These are phyloP conservation scores for Mrakia hoshinonis DNA, from an alignment of 768 basidiomycete genomes.

Conservation along the genomic window DNA sequence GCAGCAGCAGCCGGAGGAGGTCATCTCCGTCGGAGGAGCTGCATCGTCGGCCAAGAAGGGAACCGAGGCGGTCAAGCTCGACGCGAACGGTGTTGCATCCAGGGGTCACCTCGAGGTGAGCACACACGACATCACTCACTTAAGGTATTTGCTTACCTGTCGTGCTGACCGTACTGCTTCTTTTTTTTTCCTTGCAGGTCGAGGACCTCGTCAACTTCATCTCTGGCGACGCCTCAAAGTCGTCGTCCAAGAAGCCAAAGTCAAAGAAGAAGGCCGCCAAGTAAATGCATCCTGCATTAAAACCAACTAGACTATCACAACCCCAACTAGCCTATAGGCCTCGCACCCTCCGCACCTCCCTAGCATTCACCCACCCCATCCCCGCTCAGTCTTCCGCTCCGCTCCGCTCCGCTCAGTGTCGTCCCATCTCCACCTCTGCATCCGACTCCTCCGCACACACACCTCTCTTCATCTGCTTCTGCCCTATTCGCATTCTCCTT, in stretches of 20 bases:
- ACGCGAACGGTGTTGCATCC: constrained; percentile 9
- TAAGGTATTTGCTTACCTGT: background rate
- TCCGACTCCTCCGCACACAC: too few relatives aligned
- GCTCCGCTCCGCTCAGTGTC: too few relatives aligned
- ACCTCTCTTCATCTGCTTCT: too few relatives aligned
- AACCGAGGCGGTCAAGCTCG: background rate
- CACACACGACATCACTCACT: background rate
- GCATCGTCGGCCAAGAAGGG: background rate
- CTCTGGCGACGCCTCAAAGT: constrained; percentile 14
- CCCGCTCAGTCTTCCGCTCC: too few relatives aligned
- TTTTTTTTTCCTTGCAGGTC: constrained; percentile 34
- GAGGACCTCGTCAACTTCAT: constrained; percentile 45
- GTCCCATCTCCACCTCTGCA: too few relatives aligned
- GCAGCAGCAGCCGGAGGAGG: background rate
- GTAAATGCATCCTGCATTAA: too few relatives aligned
- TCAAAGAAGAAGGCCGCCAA: constrained; percentile 8
- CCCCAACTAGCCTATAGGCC: too few relatives aligned
- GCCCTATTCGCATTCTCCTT: too few relatives aligned
- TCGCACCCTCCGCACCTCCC: too few relatives aligned
- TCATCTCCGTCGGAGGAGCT: background rate
- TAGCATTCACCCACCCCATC: too few relatives aligned
- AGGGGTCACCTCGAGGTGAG: constrained; percentile 30
- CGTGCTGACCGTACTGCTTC: too few relatives aligned
- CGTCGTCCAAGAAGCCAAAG: constrained; percentile 1
- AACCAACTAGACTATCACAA: too few relatives aligned